Conservation (phyloP, 2,329 filamentous ascomycete genomes). For the Colletotrichum viniferum region DNA sequence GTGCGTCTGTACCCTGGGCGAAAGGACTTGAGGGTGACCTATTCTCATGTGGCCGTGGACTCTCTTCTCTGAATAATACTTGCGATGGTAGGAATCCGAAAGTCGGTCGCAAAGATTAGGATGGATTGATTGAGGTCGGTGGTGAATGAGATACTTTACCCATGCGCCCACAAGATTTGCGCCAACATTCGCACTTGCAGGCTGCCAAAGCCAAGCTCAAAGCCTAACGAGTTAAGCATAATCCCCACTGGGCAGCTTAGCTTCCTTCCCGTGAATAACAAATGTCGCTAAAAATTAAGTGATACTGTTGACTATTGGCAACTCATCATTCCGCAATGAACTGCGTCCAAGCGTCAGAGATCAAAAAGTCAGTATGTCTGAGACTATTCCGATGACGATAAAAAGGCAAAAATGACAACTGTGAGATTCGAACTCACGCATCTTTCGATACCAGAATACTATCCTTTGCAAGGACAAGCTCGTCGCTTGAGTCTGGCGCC, state of each 20-base stretch:
- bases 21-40: background rate
- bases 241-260: background rate
- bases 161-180: background rate
- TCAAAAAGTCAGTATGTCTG: background rate
- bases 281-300: background rate
- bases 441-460: conserved; percentile 20
- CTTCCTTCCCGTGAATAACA: background rate
- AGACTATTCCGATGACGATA: background rate
- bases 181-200: background rate
- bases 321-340: background rate
- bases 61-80: background rate
- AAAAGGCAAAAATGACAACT: conserved; percentile 3
- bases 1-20: background rate
- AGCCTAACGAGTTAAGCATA: background rate
- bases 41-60: background rate
- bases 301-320: fast-evolving
- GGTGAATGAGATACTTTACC: background rate
- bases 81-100: background rate
- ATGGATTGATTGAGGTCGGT: background rate
- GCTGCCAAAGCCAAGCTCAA: background rate
- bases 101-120: background rate
- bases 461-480: background rate
- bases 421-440: conserved; percentile 23
- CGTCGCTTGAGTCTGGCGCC: conserved; percentile 19
- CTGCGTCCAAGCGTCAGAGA: background rate